Base-by-base conservation (phyloP, 2,329 filamentous ascomycete species). In the Parastagonospora nodorum region DNA sequence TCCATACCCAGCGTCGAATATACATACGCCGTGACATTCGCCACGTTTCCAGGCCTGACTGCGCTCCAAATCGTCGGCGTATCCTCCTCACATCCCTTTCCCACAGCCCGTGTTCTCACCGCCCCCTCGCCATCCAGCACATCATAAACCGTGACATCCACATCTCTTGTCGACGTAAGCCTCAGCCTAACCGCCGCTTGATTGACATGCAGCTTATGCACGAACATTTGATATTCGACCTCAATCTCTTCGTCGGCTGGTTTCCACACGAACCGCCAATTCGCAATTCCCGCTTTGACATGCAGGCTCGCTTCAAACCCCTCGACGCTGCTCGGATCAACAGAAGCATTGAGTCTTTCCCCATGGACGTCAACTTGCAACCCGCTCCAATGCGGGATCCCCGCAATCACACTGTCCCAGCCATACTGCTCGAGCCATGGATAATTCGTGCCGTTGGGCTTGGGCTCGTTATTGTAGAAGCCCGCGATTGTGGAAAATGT, bases 381-480 rank as follows among this genome's bases (percentile, higher is more conserved):
- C 1, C 82, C 84, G 24, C 80, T 79, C 80, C 86, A 88, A 65
- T 90, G 87, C 6, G 88, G 88, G 12, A 91, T 80, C 19, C 88
- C 88, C 44, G 82, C 83, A 55, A 90, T 88, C 43, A 88, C 85
- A 59, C 83, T 88, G 62, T 91, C 88, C 50, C 83, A 82, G 6
- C 87, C 87, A 71, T 88, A 87, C 58, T 89, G 83, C 48, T 83
- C 79, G 37, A 90, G 69, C 86, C 88, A 89, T 0, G 79, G 79
- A 58, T 87, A 89, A 59, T 89, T 89, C 6, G 82, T 81, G 0
- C 80, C 79, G 38, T 83, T 84, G 0, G 80, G 83, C 28, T 77
- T 80, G 2, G 79, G 77, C 64, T 88, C 84, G 2, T 76, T 76
- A 54, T 88, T 80, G 67, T 81, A 89, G 64, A 89, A 89, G 1